A percentile compares a stretch with the other conserved stretches of the same genome.
phyloP scores from a whole-genome alignment of 2,329 filamentous ascomycete genomes.

The Fusarium coffeatum region DNA sequence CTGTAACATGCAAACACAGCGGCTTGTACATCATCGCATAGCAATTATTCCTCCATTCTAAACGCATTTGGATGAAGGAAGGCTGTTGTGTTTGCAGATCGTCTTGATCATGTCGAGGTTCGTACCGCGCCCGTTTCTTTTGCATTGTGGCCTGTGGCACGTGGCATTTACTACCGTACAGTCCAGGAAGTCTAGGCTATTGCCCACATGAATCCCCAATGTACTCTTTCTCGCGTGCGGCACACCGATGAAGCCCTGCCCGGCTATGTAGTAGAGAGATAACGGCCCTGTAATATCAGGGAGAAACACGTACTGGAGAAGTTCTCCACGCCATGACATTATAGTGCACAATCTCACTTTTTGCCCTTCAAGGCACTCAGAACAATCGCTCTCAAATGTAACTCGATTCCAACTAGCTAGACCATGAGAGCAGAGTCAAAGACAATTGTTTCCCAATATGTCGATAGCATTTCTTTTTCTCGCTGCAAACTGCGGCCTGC shows the following conservation, averaged over 20 bases:
- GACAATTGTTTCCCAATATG: not conserved
- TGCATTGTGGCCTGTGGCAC: no score
- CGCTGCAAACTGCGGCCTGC: no score
- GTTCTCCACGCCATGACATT: not conserved
- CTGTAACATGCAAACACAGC: not conserved
- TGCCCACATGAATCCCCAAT: no score
- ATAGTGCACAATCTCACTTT: not conserved
- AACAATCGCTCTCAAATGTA: not conserved
- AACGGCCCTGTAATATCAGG: not conserved
- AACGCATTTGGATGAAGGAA: not conserved
- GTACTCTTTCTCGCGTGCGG: no score
- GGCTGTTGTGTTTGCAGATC: not conserved
- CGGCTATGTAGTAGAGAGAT: not conserved
- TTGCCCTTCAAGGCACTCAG: not conserved
- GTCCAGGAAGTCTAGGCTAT: no score
- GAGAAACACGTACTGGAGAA: not conserved
- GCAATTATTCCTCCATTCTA: no score
- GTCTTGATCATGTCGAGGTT: not conserved
- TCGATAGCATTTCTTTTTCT: not conserved
- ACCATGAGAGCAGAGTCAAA: not conserved
- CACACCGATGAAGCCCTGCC: not conserved
- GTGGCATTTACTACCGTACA: no score
- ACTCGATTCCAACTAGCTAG: no score
- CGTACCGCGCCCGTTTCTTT: not conserved
- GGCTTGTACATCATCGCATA: no score